Percentiles rank a stretch among this genome's conserved stretches.
These are phyloP conservation scores for Mycena albidolilacea DNA, from an alignment of 768 basidiomycete genomes.

Conservation along the genomic window DNA sequence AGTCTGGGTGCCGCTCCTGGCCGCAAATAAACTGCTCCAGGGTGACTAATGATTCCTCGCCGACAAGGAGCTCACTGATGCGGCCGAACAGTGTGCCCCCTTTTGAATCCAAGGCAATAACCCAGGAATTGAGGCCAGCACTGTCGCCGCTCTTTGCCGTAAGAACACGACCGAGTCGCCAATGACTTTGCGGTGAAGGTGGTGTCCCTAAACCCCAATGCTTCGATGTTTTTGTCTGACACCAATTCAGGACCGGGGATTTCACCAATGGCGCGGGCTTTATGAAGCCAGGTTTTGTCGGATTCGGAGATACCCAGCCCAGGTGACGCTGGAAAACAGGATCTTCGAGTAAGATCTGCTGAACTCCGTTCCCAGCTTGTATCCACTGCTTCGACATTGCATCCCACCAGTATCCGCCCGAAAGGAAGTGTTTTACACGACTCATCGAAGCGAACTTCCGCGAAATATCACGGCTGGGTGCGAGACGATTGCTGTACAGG, in stretches of 20 bases:
- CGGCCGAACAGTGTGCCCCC: slow-evolving; percentile 8
- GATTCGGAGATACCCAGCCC: neutral
- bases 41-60: neutral
- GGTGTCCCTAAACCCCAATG: neutral
- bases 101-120: neutral
- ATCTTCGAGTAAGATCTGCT: neutral
- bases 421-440: slow-evolving; percentile 49
- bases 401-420: slow-evolving; percentile 49
- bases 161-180: slow-evolving; percentile 15
- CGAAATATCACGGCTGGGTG: too few species aligned
- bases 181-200: slow-evolving; percentile 2
- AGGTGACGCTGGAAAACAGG: slow-evolving; percentile 28
- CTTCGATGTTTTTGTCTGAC: neutral
- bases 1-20: too few species aligned
- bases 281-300: neutral
- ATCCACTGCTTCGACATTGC: slow-evolving; percentile 19
- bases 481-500: too few species aligned
- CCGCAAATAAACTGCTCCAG: neutral
- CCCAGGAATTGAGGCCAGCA: neutral
- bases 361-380: slow-evolving; percentile 18
- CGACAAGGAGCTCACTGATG: slow-evolving; percentile 9
- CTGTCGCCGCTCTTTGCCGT: slow-evolving; percentile 22
- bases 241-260: neutral
- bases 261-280: neutral
- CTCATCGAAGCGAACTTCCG: too few species aligned